Base-by-base conservation (phyloP, 2,329 filamentous ascomycete genomes). In the Neoscytalidium dimidiatum region DNA sequence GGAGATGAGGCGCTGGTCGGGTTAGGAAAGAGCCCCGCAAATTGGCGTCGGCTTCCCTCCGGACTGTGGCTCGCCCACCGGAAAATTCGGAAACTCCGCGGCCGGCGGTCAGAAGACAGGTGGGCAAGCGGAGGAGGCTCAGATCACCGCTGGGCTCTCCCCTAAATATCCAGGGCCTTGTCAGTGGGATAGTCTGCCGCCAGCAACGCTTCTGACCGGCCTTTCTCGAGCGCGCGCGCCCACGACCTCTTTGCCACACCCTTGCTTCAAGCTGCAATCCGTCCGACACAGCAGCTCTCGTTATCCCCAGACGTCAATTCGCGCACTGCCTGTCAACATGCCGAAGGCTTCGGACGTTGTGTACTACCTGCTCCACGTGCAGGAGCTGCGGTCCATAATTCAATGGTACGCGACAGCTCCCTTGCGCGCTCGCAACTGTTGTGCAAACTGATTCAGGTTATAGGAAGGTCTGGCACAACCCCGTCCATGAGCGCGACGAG, bases 401-500 rank as follows among this genome's bases (percentile, higher is more conserved):
- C 93, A 97, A 89, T 97, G 93, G 93, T 95, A 84, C 71, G 82
- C 14, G 41, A 29, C 29, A 43, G 21, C 43, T 58, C 62, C 63
- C n/a, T 49, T 43, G 63, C 53, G 53, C 53, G 28, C 23, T 26
- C 46, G 23, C 33, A 57, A 61, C 56, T 41, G 44, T 41, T 17
- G 35, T 38, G 63, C 56, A 60, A 65, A 61, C 56, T 60, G 53
- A 60, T 52, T 7, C 44, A 56, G 57, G 35, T 33, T 62, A 2
- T 62, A 97, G 93, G 93, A 97, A 96, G 82, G 82, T 96, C 71
- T 98, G 94, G 93, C 95, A 98, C 82, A 92, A 96, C 69, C 90
- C 95, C 13, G 92, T 97, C 21, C 92, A 98, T 82, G 86, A 85
- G 75, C 92, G 94, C 75, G 86, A 97, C 74, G 84, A 87, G 68